Conservation (phyloP, 768 basidiomycete genomes). For the Trametes coccinea region DNA sequence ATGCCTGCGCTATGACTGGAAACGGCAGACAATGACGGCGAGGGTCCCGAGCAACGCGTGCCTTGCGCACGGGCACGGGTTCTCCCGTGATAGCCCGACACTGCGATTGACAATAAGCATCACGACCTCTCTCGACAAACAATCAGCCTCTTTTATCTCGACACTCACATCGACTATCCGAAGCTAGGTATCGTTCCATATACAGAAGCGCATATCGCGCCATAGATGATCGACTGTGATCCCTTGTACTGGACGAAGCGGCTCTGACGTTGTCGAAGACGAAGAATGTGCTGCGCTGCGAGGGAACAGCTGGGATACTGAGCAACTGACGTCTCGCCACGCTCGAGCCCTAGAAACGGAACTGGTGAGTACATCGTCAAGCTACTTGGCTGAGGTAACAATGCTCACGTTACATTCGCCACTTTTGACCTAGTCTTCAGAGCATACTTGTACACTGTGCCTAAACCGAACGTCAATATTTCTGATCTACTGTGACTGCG, state of each 20-base stretch:
- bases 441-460: conserved; percentile 67
- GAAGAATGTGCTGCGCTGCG: conserved; percentile 35
- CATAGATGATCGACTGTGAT: conserved; percentile 66
- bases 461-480: conserved; percentile 30
- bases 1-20: not conserved
- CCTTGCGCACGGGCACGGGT: conserved; percentile 4
- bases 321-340: conserved; percentile 65
- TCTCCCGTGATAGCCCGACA: conserved; percentile 14
- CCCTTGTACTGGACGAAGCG: conserved; percentile 46
- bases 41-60: not conserved
- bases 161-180: not conserved
- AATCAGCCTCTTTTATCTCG: not conserved
- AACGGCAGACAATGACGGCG: not conserved
- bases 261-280: conserved; percentile 32
- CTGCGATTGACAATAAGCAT: conserved; percentile 21
- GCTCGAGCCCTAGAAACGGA: conserved; percentile 50
- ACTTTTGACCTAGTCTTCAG: conserved; percentile 66
- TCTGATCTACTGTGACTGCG: not conserved
- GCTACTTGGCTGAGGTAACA: not conserved
- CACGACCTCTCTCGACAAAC: conserved; percentile 4
- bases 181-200: conserved; percentile 55
- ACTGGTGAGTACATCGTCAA: conserved; percentile 1
- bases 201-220: conserved; percentile 64
- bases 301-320: conserved; percentile 61
- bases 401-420: conserved; percentile 67